A percentile compares a stretch with the other conserved stretches of the same genome.
These are phyloP conservation scores for Eucalyptus cladocalyx DNA, from an alignment of 345 rosid genomes.

Conservation along the genomic window DNA sequence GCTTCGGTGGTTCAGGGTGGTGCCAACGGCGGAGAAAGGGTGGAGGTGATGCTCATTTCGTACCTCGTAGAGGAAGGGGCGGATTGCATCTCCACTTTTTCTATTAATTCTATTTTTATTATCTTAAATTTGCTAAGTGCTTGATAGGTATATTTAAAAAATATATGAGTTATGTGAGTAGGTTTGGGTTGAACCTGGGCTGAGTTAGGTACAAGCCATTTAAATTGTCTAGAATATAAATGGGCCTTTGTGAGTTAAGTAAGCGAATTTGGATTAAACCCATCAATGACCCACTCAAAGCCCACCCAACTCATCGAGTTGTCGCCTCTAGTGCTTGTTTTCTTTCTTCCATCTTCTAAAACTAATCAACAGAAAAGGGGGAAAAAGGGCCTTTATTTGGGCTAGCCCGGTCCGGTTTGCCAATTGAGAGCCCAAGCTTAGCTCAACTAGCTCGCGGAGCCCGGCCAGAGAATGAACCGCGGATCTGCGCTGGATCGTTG, in stretches of 20 bases:
- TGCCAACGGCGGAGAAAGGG: neutral
- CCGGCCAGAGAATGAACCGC: neutral
- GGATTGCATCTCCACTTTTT: neutral
- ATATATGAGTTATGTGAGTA: neutral
- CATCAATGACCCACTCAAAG: neutral
- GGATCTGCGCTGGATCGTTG: neutral
- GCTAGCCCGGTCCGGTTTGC: neutral
- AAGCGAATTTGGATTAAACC: neutral
- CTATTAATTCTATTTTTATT: neutral
- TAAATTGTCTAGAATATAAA: neutral
- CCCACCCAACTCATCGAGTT: neutral
- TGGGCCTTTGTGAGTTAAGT: neutral
- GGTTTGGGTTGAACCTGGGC: neutral
- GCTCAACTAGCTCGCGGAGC: neutral
- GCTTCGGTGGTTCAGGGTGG: neutral
- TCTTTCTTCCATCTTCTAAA: neutral
- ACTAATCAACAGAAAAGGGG: neutral
- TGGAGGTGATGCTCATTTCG: neutral
- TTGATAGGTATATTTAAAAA: neutral
- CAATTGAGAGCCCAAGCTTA: neutral
- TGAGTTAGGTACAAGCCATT: neutral
- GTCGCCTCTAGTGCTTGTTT: neutral
- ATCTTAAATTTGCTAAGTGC: neutral
- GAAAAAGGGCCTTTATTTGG: neutral
- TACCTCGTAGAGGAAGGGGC: neutral